A percentile compares a stretch with the other conserved stretches of the same genome.
phyloP scores from a whole-genome alignment of 2,329 filamentous ascomycete genomes.

The Aspergillus fijiensis region DNA sequence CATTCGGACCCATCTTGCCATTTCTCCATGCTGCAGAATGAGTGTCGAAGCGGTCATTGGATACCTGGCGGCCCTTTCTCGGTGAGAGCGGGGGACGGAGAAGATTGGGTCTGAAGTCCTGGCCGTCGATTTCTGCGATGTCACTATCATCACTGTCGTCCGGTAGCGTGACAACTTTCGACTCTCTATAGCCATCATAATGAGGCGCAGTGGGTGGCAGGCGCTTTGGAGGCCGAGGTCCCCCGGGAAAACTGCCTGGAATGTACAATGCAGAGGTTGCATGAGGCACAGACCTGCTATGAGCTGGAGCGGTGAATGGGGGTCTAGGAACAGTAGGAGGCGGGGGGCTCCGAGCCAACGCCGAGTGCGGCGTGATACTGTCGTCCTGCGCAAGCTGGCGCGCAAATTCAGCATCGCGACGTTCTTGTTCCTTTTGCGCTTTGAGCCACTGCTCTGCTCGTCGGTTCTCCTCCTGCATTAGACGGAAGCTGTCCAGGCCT shows the following conservation, averaged over 20 bases:
- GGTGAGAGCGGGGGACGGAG: not conserved
- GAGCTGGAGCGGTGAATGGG: not conserved
- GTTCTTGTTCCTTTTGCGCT: slow-evolving; percentile 34
- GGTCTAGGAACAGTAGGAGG: slow-evolving; percentile 8
- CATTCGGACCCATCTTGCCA: too few species aligned
- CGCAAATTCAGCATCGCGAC: slow-evolving; percentile 40
- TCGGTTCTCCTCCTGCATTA: slow-evolving; percentile 31
- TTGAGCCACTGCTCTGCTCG: slow-evolving; percentile 33
- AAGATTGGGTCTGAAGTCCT: slow-evolving; percentile 19
- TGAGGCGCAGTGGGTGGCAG: not conserved
- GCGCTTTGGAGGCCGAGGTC: not conserved
- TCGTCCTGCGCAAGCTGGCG: slow-evolving; percentile 32
- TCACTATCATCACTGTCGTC: slow-evolving; percentile 35
- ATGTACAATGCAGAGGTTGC: too few species aligned
- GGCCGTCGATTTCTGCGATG: slow-evolving; percentile 32
- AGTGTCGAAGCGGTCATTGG: not conserved
- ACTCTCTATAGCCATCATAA: not conserved
- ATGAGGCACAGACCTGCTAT: too few species aligned
- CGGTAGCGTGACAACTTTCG: not conserved
- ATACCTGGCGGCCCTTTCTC: not conserved
- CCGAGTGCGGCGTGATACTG: slow-evolving; percentile 10
- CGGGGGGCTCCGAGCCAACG: slow-evolving; percentile 8
- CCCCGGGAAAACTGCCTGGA: not conserved
- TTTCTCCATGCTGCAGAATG: too few species aligned
- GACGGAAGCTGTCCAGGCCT: slow-evolving; percentile 25